Evolutionary conservation across 2,329 filamentous ascomycete species (phyloP), one percentile per base, ranked within the genome.

Genomic region (Nigrospora oryzae): DNA sequence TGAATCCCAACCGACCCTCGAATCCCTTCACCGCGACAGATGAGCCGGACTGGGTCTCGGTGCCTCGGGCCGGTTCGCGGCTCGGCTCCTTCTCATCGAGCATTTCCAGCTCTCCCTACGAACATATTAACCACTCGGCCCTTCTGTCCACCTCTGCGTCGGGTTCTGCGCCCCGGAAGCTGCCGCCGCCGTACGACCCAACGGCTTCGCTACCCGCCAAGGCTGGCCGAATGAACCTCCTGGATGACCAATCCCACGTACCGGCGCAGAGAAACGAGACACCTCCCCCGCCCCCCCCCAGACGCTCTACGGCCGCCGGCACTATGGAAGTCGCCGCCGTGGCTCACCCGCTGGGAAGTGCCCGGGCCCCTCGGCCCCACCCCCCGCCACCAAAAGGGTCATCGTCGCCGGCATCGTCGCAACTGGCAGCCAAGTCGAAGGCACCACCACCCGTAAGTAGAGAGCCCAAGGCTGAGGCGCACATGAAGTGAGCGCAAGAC

Each of bases 1-100:
- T 87, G 17, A 96, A 95, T 60, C 79, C 84, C 1, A 75, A 79
- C 31, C 79, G 87, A 40, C 79, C 81, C 12, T 79, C 85, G 1
- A 97, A 97, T 56, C 93, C 93, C 0, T 97, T 94, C 61, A 75
- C 74, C 1, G 70, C 76, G 1, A 82, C 77, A 2, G 74, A 83
- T 31, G 87, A 95, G 61, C 79, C 84, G 11, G 90, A 96, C 56
- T 97, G 93, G 93, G 80, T 95, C 36, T 75, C 74, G 4, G 70
- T 84, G 6, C 73, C 79, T 17, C 67, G 77, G 31, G 66, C 73
- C 3, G 68, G 71, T 36, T 77, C 76, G 14, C 70, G 74, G 34
- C 61, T 75, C 30, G 76, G 74, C 1, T 68, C 75, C 0, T 69
- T 70, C 49, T 77, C 74, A 2, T 43, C 44, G 34, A 79, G 72